Conservation (phyloP, 441 rosid genomes). For the Bruguiera hainesii region DNA sequence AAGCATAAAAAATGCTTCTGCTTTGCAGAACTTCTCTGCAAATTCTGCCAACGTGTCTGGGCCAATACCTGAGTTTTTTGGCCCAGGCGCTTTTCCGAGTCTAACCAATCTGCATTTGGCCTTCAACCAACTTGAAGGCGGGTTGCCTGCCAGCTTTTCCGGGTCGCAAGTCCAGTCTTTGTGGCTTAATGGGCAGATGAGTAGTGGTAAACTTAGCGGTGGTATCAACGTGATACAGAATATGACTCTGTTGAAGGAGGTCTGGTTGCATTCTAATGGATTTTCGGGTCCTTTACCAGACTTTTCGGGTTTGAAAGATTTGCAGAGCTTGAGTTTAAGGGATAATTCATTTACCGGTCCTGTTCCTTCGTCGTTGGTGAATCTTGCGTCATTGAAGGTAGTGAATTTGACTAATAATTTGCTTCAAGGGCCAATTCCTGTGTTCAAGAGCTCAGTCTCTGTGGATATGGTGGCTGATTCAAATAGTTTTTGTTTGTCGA, state of each 20-base stretch:
- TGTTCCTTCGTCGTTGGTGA: constrained; percentile 52
- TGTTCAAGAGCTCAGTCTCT: constrained; percentile 41
- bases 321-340: constrained; percentile 64
- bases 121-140: constrained; percentile 62
- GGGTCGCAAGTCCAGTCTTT: constrained; percentile 71
- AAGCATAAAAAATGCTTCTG: constrained; percentile 52
- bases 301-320: constrained; percentile 50
- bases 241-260: constrained; percentile 71
- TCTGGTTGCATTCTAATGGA: constrained; percentile 75
- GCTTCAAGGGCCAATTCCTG: constrained; percentile 76
- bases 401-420: constrained; percentile 76
- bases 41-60: constrained; percentile 71
- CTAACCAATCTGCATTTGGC: constrained; percentile 65
- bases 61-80: constrained; percentile 63
- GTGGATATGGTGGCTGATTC: constrained; percentile 55
- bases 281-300: constrained; percentile 79
- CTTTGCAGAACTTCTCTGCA: constrained; percentile 78
- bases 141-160: constrained; percentile 50
- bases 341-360: constrained; percentile 75
- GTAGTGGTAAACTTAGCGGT: constrained; percentile 46
- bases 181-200: constrained; percentile 78
- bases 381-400: constrained; percentile 43
- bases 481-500: constrained; percentile 65
- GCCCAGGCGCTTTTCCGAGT: constrained; percentile 61
- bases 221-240: constrained; percentile 51